Evolutionary conservation across 2,329 filamentous ascomycete species (phyloP).

Genomic region (Hymenoscyphus scutula): DNA sequence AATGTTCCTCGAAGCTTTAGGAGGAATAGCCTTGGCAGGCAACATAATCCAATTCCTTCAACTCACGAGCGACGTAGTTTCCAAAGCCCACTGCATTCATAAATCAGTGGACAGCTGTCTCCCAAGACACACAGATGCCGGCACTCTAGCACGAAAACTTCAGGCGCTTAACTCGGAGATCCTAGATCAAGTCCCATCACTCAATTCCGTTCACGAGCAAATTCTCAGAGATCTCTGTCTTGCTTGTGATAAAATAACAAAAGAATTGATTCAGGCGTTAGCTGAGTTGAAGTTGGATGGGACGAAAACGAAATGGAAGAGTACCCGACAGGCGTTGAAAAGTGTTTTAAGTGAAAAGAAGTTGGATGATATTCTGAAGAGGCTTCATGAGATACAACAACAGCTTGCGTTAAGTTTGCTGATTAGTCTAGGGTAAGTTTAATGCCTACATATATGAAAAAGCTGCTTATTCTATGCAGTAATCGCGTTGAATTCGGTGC

Average conservation of each 20-base stretch:
- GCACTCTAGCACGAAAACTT: neutral
- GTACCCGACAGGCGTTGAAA: neutral
- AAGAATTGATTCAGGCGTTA: neutral
- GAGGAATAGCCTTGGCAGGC: too few relatives aligned
- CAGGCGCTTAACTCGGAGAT: neutral
- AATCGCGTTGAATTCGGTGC: too few relatives aligned
- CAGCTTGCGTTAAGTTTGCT: neutral
- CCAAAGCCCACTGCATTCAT: too few relatives aligned
- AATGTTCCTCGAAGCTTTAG: too few relatives aligned
- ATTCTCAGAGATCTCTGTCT: neutral
- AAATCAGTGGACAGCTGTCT: too few relatives aligned
- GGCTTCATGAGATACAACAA: neutral
- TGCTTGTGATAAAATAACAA: neutral
- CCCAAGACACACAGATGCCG: neutral
- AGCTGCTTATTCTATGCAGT: too few relatives aligned
- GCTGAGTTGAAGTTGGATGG: conserved; percentile 1
- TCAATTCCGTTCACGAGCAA: neutral
- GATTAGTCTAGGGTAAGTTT: neutral
- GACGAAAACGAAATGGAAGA: conserved; percentile 7
- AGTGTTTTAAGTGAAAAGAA: conserved; percentile 4
- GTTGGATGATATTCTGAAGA: neutral
- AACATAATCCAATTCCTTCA: too few relatives aligned
- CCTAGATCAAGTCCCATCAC: neutral
- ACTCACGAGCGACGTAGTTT: too few relatives aligned
- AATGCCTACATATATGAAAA: too few relatives aligned